These are phyloP conservation scores for Tricholoma sp. DNA, from an alignment of 768 basidiomycete genomes.

Conservation along the genomic window DNA sequence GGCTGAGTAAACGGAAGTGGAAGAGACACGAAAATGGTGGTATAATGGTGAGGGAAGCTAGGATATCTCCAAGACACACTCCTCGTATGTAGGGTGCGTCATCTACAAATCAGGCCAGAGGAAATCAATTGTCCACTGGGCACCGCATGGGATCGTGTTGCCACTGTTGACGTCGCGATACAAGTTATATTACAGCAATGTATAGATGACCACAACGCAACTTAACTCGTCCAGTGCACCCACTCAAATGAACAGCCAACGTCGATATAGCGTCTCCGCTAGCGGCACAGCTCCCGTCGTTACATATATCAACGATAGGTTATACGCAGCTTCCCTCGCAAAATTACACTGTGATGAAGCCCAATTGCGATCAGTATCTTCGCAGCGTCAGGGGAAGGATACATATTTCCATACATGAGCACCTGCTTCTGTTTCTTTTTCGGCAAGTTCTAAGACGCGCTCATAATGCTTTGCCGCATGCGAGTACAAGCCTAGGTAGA, in stretches of 20 bases:
- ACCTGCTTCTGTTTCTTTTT: conserved; percentile 31
- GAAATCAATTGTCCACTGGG: too few species aligned
- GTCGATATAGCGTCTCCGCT: conserved; percentile 65
- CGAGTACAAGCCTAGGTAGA: conserved; percentile 70
- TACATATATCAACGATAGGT: conserved; percentile 78
- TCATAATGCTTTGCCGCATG: conserved; percentile 87
- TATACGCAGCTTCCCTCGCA: conserved; percentile 80
- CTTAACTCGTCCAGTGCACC: not conserved
- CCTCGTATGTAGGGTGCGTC: too few species aligned
- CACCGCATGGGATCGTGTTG: too few species aligned
- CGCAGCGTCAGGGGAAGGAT: too few species aligned
- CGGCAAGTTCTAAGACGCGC: conserved; percentile 59
- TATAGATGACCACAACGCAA: not conserved
- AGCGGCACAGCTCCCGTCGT: conserved; percentile 70
- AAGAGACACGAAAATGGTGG: too few species aligned
- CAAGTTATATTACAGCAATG: not conserved
- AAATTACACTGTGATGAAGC: conserved; percentile 39
- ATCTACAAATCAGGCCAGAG: too few species aligned
- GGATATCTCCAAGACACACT: too few species aligned
- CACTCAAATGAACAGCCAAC: conserved; percentile 74
- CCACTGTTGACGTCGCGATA: too few species aligned
- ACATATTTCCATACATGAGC: conserved; percentile 12
- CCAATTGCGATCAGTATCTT: not conserved
- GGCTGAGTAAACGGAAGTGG: too few species aligned
- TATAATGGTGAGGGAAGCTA: too few species aligned